Conservation (phyloP, 2,329 filamentous ascomycete genomes). For the Colletotrichum horii region DNA sequence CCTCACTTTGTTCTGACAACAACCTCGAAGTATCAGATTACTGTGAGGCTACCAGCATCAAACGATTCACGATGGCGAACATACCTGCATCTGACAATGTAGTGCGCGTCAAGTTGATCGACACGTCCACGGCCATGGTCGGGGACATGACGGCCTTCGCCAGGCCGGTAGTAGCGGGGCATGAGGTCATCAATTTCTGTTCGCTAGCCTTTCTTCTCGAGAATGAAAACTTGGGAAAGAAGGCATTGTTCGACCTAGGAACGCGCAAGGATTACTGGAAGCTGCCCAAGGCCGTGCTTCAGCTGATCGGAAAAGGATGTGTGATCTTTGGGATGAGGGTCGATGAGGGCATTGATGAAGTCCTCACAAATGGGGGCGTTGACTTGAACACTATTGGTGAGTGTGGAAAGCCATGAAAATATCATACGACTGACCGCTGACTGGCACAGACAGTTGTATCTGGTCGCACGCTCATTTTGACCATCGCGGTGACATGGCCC, state of each 20-base stretch:
- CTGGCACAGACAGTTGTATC: conserved; percentile 24
- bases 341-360: conserved; percentile 20
- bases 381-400: conserved; percentile 9
- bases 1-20: not conserved
- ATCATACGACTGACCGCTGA: accelerated
- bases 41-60: not conserved
- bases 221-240: conserved; percentile 17
- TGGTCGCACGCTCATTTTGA: conserved; percentile 35
- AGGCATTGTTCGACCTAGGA: conserved; percentile 21
- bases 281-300: not conserved
- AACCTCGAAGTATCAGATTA: not conserved
- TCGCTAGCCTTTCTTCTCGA: conserved; percentile 23
- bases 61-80: not conserved
- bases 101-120: conserved; percentile 22
- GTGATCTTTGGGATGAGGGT: conserved; percentile 17
- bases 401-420: not conserved
- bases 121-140: conserved; percentile 20
- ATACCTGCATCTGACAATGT: conserved; percentile 15
- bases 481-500: conserved; percentile 29
- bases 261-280: conserved; percentile 24
- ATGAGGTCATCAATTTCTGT: conserved; percentile 23
- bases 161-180: conserved; percentile 17
- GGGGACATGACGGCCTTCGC: conserved; percentile 17
- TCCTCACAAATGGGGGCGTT: conserved; percentile 13
- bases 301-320: not conserved